Base-by-base conservation (phyloP, 106 monocot genomes). In the Allium fistulosum region DNA sequence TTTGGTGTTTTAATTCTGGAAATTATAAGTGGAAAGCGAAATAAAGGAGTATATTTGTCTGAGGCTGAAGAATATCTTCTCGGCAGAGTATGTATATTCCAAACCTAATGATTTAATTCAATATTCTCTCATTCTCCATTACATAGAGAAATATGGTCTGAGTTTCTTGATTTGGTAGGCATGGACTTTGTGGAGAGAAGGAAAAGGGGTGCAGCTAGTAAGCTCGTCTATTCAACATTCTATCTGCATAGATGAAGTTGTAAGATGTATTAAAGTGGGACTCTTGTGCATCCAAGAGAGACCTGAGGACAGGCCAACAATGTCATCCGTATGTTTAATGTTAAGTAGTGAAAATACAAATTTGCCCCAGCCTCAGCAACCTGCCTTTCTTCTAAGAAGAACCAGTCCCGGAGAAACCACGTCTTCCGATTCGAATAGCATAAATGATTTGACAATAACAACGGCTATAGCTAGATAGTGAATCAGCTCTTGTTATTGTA, bases 241-340 rank as follows among this genome's bases (percentile, higher is more conserved):
- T 53, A 65, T 61, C 55, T 22, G 26, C 4, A 12, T 26, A 14
- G 57, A 57, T 16, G 74, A 81, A 71, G 78, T 72, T 11, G 15
- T 78, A 46, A 74, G 74, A 45, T 85, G 81, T 68, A 72, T 85
- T 6, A 81, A 81, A 46, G 69, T 85, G 7, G 85, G 78, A n/a
- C 75, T 85, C 9, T 17, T 81, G 10, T 81, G 85, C 49, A 75
- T 85, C 15, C 85, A 85, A 61, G 85, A 85, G 26, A 49, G 69
- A 0, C 73, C 71, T 0, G 53, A 51, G 9, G 73, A 85, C 15
- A 69, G 80, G 26, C 81, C 80, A 10, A 72, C 63, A 8, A 81
- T 85, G 84, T 58, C 62, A 37, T 61, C 71, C 1, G 80, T 69
- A 11, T 51, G 71, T 14, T 57, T 77, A 63, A 71, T 74, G 80